These are phyloP conservation scores for Sechiopsis laciniata DNA, from an alignment of 306 rosid species.

Conservation along the genomic window DNA sequence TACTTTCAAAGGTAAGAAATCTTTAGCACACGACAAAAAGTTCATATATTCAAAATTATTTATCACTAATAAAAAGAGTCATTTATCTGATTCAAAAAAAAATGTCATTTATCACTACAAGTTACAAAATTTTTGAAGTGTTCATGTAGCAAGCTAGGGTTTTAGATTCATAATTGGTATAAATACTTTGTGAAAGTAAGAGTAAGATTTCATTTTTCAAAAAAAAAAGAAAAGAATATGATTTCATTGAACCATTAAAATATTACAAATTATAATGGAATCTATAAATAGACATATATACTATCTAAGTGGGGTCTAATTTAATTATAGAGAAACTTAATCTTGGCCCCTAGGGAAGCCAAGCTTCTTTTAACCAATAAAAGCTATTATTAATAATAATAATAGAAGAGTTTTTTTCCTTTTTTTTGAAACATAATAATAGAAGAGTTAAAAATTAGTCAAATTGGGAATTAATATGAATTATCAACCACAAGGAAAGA, in stretches of 20 bases:
- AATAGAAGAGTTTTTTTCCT: background rate
- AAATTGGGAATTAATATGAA: slow-evolving; percentile 15
- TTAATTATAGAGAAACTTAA: background rate
- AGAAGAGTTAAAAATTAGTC: slow-evolving; percentile 9
- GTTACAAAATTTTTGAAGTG: background rate
- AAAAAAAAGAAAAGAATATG: too few species aligned
- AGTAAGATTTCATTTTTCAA: background rate
- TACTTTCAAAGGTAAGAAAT: too few species aligned
- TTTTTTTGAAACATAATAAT: too few species aligned
- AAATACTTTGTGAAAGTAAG: too few species aligned
- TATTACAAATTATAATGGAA: background rate
- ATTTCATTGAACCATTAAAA: background rate
- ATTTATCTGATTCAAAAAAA: too few species aligned
- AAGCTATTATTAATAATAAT: background rate
- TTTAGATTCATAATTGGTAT: too few species aligned
- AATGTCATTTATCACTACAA: too few species aligned
- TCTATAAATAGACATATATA: background rate
- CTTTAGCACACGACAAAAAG: too few species aligned
- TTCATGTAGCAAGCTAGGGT: too few species aligned
- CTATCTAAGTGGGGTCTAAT: background rate
- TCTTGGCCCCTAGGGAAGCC: background rate
- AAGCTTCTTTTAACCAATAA: background rate
- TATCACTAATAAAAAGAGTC: too few species aligned
- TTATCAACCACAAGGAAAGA: background rate
- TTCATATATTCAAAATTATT: too few species aligned